phyloP scores from a whole-genome alignment of 306 rosid genomes.

The Rosa persica region DNA sequence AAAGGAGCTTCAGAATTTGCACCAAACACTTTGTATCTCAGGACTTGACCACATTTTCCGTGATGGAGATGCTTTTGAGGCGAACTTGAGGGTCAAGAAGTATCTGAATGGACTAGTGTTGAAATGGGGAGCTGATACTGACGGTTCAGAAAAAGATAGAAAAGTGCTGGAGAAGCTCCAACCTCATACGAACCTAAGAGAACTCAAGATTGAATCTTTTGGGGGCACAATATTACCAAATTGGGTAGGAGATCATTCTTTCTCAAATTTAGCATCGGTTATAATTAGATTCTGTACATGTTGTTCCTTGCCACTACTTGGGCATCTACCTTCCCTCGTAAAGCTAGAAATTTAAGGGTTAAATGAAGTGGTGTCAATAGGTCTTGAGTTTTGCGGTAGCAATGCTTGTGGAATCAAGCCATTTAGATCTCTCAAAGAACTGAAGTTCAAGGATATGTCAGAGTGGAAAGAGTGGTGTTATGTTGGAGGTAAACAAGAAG shows the following conservation, averaged over 20 bases:
- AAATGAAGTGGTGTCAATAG: neutral
- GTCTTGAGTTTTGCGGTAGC: neutral
- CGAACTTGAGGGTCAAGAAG: too few species aligned
- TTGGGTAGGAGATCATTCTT: slow-evolving; percentile 15
- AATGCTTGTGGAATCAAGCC: neutral
- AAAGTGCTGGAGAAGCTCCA: neutral
- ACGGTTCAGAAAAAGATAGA: neutral
- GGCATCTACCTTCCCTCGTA: slow-evolving; percentile 10
- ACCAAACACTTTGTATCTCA: too few species aligned
- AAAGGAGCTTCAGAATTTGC: too few species aligned
- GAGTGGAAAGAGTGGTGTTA: neutral
- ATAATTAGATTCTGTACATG: too few species aligned
- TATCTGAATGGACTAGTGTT: too few species aligned
- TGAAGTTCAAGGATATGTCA: too few species aligned
- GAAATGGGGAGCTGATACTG: too few species aligned
- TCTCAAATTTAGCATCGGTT: neutral
- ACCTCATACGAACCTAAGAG: slow-evolving; percentile 22
- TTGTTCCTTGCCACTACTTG: slow-evolving; percentile 15
- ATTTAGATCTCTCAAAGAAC: neutral
- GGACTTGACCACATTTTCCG: too few species aligned
- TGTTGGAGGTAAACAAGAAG: too few species aligned
- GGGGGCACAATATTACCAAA: slow-evolving; percentile 15
- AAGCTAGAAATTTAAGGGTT: neutral
- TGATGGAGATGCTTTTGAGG: too few species aligned
- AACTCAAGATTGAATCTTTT: neutral